These are phyloP conservation scores for Fusarium nelsonii DNA, from an alignment of 2,329 filamentous ascomycete genomes.

Conservation along the genomic window DNA sequence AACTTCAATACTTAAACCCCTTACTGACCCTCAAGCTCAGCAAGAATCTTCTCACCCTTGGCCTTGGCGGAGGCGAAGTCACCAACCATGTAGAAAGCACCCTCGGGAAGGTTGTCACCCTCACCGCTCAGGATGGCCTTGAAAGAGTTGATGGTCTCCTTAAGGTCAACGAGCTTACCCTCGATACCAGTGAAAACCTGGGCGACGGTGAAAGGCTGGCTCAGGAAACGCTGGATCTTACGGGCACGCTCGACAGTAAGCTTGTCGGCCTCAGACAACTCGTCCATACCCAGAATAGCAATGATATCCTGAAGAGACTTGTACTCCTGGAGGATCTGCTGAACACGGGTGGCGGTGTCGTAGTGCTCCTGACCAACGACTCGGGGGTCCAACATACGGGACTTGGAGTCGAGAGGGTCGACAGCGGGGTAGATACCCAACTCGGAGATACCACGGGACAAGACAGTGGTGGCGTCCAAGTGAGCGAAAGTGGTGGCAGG, in stretches of 20 bases:
- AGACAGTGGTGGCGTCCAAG: slow-evolving; percentile 99
- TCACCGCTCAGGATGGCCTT: slow-evolving; percentile 96
- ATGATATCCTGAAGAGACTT: slow-evolving; percentile 99
- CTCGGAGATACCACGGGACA: slow-evolving; percentile 99
- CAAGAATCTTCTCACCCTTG: slow-evolving; percentile 99
- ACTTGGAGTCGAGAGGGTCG: slow-evolving; percentile 99
- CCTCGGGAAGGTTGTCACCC: slow-evolving; percentile 94
- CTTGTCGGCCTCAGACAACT: slow-evolving; percentile 99
- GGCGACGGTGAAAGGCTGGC: slow-evolving; percentile 94
- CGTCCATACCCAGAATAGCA: slow-evolving; percentile 99
- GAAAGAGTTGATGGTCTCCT: slow-evolving; percentile 98
- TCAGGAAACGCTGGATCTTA: slow-evolving; percentile 99
- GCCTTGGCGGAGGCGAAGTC: slow-evolving; percentile 90
- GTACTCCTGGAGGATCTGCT: slow-evolving; percentile 99
- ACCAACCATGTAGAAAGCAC: slow-evolving; percentile 98
- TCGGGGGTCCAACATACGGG: slow-evolving; percentile 99
- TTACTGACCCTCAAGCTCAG: slow-evolving; percentile 82
- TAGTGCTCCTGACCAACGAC: slow-evolving; percentile 99
- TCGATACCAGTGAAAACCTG: slow-evolving; percentile 92
- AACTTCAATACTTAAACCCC: slow-evolving; percentile 53
- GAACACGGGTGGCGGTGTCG: slow-evolving; percentile 90
- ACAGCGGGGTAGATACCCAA: slow-evolving; percentile 99
- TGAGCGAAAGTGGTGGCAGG: slow-evolving; percentile 99
- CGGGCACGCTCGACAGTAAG: slow-evolving; percentile 99
- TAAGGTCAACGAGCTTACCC: slow-evolving; percentile 96